phyloP scores from a whole-genome alignment of 345 rosid genomes.

The Euphorbia lathyris region DNA sequence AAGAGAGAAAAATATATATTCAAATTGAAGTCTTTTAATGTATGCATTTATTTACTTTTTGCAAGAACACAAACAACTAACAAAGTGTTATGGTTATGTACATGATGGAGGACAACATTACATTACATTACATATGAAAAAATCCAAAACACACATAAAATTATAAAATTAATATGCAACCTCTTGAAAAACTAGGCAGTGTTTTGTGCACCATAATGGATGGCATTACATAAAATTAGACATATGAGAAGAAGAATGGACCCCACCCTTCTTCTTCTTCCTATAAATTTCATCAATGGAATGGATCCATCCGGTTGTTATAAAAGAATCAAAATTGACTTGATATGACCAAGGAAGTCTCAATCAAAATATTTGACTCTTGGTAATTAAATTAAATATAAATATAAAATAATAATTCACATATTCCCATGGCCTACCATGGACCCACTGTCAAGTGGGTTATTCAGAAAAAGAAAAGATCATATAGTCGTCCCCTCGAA shows the following conservation, averaged over 20 bases:
- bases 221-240: slow-evolving; percentile 1
- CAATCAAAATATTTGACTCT: neutral
- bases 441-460: slow-evolving; percentile 12
- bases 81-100: too few relatives aligned
- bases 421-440: slow-evolving; percentile 9
- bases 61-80: too few relatives aligned
- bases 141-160: neutral
- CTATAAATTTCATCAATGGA: neutral
- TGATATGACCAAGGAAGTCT: slow-evolving; percentile 1
- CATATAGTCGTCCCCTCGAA: neutral
- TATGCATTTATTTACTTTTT: too few relatives aligned
- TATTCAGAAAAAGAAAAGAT: too few relatives aligned
- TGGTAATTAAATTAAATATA: neutral
- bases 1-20: too few relatives aligned
- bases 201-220: neutral
- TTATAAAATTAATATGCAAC: neutral
- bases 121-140: neutral
- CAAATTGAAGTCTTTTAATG: too few relatives aligned
- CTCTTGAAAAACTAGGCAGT: slow-evolving; percentile 3
- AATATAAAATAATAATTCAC: neutral
- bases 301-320: slow-evolving; percentile 3
- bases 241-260: neutral
- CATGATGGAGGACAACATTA: too few relatives aligned
- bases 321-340: slow-evolving; percentile 13
- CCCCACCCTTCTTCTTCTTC: neutral